These are phyloP conservation scores for Nemophila menziesii DNA, from an alignment of 257 asterid species.

Conservation along the genomic window DNA sequence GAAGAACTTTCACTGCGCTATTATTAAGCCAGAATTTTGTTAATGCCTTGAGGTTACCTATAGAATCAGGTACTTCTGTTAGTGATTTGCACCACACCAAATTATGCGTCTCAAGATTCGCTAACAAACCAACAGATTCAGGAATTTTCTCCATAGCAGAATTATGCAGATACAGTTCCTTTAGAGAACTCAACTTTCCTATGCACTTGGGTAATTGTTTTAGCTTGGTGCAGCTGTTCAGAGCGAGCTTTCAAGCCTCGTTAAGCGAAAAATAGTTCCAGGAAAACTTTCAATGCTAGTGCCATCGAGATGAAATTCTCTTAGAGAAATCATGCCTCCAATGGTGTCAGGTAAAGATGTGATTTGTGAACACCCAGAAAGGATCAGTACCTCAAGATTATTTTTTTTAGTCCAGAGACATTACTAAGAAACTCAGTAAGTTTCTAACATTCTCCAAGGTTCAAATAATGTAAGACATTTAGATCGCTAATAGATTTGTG, in stretches of 20 bases:
- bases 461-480: conserved; percentile 12
- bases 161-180: conserved; percentile 14
- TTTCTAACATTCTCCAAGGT: conserved; percentile 18
- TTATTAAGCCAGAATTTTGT: conserved; percentile 14
- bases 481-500: conserved; percentile 22
- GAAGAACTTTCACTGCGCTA: conserved; percentile 12
- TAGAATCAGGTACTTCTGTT: conserved; percentile 11
- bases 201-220: conserved; percentile 13
- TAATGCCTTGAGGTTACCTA: conserved; percentile 18
- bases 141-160: conserved; percentile 20
- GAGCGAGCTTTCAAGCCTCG: conserved; percentile 15
- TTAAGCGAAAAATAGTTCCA: conserved; percentile 12
- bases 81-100: conserved; percentile 17
- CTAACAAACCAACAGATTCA: conserved; percentile 13
- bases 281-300: conserved; percentile 16
- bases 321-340: conserved; percentile 19
- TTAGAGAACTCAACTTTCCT: conserved; percentile 21
- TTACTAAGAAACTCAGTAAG: conserved; percentile 16
- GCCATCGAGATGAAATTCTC: conserved; percentile 12
- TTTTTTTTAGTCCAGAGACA: conserved; percentile 23
- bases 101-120: conserved; percentile 15
- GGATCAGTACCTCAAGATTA: conserved; percentile 22
- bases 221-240: conserved; percentile 11
- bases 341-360: conserved; percentile 15
- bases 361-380: conserved; percentile 22